phyloP scores from a whole-genome alignment of 2,329 filamentous ascomycete species.

The Chaetomiaceae sp. region DNA sequence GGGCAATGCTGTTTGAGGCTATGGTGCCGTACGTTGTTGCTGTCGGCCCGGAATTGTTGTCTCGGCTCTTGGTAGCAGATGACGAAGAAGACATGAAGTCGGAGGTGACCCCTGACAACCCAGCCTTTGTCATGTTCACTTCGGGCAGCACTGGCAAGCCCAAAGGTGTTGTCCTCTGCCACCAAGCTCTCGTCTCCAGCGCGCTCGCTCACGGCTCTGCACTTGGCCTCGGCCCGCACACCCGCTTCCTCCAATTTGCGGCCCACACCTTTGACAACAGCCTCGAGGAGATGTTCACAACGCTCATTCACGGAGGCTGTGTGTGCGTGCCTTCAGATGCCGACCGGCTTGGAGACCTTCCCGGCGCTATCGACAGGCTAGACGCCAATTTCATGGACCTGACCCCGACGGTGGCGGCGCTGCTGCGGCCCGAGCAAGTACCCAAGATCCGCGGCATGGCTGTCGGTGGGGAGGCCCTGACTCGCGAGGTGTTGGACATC shows the following conservation, averaged over 20 bases:
- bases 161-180: constrained; percentile 44
- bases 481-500: constrained; percentile 20
- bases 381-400: constrained; percentile 27
- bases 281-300: constrained; percentile 37
- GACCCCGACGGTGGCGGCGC: constrained; percentile 28
- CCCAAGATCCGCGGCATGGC: constrained; percentile 26
- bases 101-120: constrained; percentile 10
- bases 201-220: constrained; percentile 17
- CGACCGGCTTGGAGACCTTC: constrained; percentile 35
- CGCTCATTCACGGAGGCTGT: constrained; percentile 36
- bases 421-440: constrained; percentile 25
- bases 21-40: constrained; percentile 23
- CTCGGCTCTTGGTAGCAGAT: not conserved
- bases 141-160: constrained; percentile 49
- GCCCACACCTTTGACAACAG: constrained; percentile 40
- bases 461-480: constrained; percentile 28
- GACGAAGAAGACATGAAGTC: not conserved
- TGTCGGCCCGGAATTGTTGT: constrained; percentile 10
- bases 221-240: constrained; percentile 14
- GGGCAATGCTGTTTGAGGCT: constrained; percentile 15
- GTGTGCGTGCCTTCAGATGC: constrained; percentile 39
- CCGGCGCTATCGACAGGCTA: constrained; percentile 26
- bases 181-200: constrained; percentile 26
- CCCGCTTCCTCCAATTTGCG: constrained; percentile 29
- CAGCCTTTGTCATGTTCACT: constrained; percentile 44